Evolutionary conservation across 257 asterid genomes (phyloP), one percentile per base, ranked within the genome.

Genomic region (Apocynum venetum): DNA sequence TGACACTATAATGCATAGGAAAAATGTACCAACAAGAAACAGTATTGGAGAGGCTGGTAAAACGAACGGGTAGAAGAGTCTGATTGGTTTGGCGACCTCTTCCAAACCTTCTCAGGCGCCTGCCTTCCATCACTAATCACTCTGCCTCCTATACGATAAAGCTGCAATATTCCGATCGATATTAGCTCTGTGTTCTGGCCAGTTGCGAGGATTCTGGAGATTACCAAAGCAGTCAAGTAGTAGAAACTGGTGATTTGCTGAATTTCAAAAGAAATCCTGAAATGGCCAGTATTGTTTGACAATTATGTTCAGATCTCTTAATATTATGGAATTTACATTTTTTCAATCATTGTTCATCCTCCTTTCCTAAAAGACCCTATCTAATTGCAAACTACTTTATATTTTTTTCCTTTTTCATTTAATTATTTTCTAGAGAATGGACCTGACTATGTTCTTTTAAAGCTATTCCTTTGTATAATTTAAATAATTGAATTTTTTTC

Each of bases 11-110:
- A 53, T 12, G 49, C 36, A 47, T 12, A 7, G n/a, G 38, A 19
- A 46, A n/a, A 36, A 46, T 78, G 3, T 84, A 93, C 94, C 95
- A 93, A 88, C 96, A 90, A 73, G 97, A 92, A 68, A 94, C 64
- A 20, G 91, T 78, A 80, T 83, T 80, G 71, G 91, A 80, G 52
- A 86, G 78, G 77, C 80, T 87, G 63, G 80, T 47, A 65, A 75
- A 69, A 69, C 91, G 90, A 80, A 92, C 69, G 4, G 97, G 97
- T 49, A 93, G 86, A 76, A 90, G 80, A 49, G 92, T 77, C 25
- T 78, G 87, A 80, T 57, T 75, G 70, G 81, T 81, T 59, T 86
- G 72, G 76, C 90, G 71, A 72, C 90, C 80, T 72, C 90, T 83
- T 4, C 81, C 81, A 61, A 70, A 73, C 77, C 84, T 80, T 79